A percentile compares a stretch with the other conserved stretches of the same genome.
These are phyloP conservation scores for Tricholoma flavovirens DNA, from an alignment of 768 basidiomycete species.

Conservation along the genomic window DNA sequence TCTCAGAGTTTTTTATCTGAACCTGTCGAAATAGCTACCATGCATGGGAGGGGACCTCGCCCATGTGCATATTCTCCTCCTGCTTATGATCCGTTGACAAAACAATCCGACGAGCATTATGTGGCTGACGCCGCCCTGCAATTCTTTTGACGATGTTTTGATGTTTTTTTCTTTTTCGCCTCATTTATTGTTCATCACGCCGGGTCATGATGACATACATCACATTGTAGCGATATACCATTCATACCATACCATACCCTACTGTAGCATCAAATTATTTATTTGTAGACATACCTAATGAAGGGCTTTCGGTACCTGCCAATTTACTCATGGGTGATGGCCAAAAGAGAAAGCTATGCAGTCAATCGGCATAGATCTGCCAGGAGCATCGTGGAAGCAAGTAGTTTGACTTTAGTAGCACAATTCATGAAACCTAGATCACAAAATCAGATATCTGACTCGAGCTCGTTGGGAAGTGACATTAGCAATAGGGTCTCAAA, in stretches of 20 bases:
- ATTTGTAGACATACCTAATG: constrained; percentile 9
- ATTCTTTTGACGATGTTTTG: constrained; percentile 4
- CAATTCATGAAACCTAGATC: neutral
- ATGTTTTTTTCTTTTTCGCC: neutral
- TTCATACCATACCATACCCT: neutral
- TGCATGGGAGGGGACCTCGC: constrained; percentile 45
- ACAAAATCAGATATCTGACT: constrained; percentile 3
- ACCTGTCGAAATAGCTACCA: constrained; percentile 48
- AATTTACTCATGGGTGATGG: too few species aligned
- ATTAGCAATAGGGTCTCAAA: constrained; percentile 64
- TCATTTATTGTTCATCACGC: constrained; percentile 13
- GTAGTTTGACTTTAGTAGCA: neutral
- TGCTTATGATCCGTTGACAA: constrained; percentile 31
- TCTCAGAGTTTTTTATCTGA: constrained; percentile 36
- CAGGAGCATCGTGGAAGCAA: too few species aligned
- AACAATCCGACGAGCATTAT: constrained; percentile 26
- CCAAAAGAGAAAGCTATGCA: too few species aligned
- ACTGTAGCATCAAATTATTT: constrained; percentile 2
- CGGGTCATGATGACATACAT: constrained; percentile 12
- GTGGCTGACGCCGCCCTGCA: constrained; percentile 15
- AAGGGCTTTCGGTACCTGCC: neutral
- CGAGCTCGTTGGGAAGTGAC: constrained; percentile 28
- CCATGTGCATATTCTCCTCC: constrained; percentile 47
- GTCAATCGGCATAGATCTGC: too few species aligned
- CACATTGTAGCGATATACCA: neutral